A percentile compares a stretch with the other conserved stretches of the same genome.
Evolutionary conservation across 2,329 filamentous ascomycete species (phyloP).

Genomic region (Paecilomyces niveus): DNA sequence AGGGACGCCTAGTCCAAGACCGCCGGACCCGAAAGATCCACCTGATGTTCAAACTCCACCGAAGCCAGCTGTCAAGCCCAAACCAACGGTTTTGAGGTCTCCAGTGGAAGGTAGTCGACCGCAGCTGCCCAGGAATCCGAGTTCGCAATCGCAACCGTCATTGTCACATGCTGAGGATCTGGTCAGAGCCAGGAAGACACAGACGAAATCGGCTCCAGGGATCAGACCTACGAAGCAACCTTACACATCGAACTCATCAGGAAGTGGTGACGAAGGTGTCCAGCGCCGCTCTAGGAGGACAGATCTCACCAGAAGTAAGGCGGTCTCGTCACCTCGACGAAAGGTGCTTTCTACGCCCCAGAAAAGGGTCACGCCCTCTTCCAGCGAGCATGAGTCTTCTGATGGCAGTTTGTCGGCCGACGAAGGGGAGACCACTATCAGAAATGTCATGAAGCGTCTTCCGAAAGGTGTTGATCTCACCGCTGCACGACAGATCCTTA

Average conservation of each 20-base stretch:
- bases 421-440: conserved; percentile 52
- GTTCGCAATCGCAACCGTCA: not conserved
- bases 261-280: conserved; percentile 27
- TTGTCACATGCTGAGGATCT: not conserved
- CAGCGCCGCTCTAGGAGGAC: conserved; percentile 13
- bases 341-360: not conserved
- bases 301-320: conserved; percentile 11
- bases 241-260: conserved; percentile 16
- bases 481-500: conserved; percentile 85
- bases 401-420: conserved; percentile 44
- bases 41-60: conserved; percentile 13
- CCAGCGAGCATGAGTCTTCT: conserved; percentile 32
- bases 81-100: conserved; percentile 26
- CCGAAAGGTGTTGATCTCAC: conserved; percentile 74
- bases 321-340: not conserved
- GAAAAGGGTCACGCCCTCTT: conserved; percentile 35
- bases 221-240: not conserved
- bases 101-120: conserved; percentile 3
- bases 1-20: conserved; percentile 6
- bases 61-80: conserved; percentile 30
- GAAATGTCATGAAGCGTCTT: conserved; percentile 64
- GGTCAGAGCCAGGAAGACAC: conserved; percentile 7
- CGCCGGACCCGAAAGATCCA: conserved; percentile 15
- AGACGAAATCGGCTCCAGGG: conserved; percentile 15
- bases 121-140: not conserved